A percentile compares a stretch with the other conserved stretches of the same genome.
These are phyloP conservation scores for Gnomoniopsis sp. DNA, from an alignment of 2,329 filamentous ascomycete species.

Conservation along the genomic window DNA sequence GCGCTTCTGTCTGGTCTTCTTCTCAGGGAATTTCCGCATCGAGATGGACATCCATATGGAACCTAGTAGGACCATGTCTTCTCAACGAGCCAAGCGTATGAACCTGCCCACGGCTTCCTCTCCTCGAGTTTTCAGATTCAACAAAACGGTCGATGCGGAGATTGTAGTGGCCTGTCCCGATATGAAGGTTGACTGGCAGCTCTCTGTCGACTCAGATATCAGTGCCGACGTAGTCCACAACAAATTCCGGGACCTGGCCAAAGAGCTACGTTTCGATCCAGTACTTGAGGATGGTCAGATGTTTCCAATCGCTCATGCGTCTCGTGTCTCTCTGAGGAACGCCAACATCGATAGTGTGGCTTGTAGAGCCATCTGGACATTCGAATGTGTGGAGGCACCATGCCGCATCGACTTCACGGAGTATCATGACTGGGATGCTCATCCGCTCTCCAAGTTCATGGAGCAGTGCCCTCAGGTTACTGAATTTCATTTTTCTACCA, in stretches of 20 bases:
- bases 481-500: not conserved
- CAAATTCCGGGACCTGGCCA: slow-evolving; percentile 23
- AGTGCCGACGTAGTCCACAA: slow-evolving; percentile 21
- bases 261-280: slow-evolving; percentile 22
- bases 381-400: slow-evolving; percentile 26
- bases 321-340: not conserved
- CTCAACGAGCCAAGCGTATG: not conserved
- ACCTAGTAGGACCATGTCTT: not conserved
- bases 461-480: not conserved
- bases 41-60: slow-evolving; percentile 19
- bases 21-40: slow-evolving; percentile 19
- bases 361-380: slow-evolving; percentile 32
- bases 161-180: slow-evolving; percentile 29
- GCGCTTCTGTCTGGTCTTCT: slow-evolving; percentile 17
- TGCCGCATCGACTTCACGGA: slow-evolving; percentile 34
- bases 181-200: slow-evolving; percentile 35
- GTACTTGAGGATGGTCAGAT: not conserved
- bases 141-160: slow-evolving; percentile 17
- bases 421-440: slow-evolving; percentile 29
- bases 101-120: not conserved
- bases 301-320: not conserved
- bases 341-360: slow-evolving; percentile 26
- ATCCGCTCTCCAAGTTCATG: not conserved
- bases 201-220: slow-evolving; percentile 28
- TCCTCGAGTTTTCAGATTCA: slow-evolving; percentile 4